phyloP scores from a whole-genome alignment of 2,329 filamentous ascomycete species.

The Fusarium incarnatum region DNA sequence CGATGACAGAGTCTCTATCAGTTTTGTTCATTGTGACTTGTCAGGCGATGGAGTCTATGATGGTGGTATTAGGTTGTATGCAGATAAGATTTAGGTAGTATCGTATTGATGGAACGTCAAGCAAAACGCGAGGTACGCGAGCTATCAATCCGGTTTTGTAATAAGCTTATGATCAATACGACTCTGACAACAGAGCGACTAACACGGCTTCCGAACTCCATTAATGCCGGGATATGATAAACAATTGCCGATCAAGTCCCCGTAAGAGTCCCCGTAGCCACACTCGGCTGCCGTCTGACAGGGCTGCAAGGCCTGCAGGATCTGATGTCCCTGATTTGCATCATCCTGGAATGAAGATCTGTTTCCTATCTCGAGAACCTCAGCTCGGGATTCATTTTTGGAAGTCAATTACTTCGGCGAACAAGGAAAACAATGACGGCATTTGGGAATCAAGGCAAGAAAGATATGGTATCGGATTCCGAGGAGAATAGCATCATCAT shows the following conservation, averaged over 20 bases:
- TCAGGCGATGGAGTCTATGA: background rate
- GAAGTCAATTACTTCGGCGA: background rate
- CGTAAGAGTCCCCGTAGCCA: constrained; percentile 14
- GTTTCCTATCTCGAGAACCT: constrained; percentile 16
- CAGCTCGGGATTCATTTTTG: constrained; percentile 1
- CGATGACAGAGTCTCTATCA: constrained; percentile 28
- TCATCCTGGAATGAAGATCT: background rate
- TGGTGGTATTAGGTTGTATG: background rate
- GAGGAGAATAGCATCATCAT: background rate
- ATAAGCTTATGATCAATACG: background rate
- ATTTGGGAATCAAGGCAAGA: background rate
- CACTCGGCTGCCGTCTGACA: constrained; percentile 27
- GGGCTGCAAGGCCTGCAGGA: background rate
- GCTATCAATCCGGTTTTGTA: constrained; percentile 9
- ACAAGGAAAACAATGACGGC: background rate
- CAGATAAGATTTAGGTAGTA: background rate
- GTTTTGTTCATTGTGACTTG: constrained; percentile 28
- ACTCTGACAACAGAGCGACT: background rate
- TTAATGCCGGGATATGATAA: background rate
- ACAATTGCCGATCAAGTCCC: constrained; percentile 10
- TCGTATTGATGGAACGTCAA: background rate
- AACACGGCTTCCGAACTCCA: constrained; percentile 22
- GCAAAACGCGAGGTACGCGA: constrained; percentile 2
- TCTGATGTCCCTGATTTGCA: background rate
- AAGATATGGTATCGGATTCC: constrained; percentile 14